phyloP scores from a whole-genome alignment of 169 alveolate species.

The Fabrea salina region DNA sequence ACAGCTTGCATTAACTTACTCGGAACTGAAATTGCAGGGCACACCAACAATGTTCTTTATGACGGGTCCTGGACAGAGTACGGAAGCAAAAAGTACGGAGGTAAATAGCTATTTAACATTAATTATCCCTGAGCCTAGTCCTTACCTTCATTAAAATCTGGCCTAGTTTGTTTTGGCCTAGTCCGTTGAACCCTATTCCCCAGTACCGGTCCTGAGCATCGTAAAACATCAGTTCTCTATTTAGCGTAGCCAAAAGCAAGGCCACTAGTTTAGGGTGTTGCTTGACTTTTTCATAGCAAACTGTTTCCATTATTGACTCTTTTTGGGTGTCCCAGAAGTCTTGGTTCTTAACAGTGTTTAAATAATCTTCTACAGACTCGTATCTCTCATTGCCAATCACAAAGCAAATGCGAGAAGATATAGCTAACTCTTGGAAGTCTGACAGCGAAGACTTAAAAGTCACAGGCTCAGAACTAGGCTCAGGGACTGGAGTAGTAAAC shows the following conservation, averaged over 20 bases:
- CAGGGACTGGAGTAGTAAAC: not conserved
- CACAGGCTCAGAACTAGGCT: not conserved
- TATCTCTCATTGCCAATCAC: not conserved
- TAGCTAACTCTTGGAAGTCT: constrained; percentile 1
- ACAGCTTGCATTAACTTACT: not conserved
- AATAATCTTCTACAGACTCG: not conserved
- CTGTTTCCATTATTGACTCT: not conserved
- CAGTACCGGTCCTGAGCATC: not conserved
- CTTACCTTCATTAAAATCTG: constrained; percentile 14
- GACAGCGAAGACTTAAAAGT: not conserved
- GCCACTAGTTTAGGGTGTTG: constrained; percentile 20
- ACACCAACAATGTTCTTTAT: not conserved
- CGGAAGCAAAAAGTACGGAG: not conserved
- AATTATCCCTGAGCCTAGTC: no score
- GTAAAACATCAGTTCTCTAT: not conserved
- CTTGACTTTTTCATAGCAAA: not conserved
- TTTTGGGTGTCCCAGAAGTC: not conserved
- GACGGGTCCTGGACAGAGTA: not conserved
- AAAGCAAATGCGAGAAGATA: not conserved
- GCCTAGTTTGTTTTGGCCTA: constrained; percentile 5
- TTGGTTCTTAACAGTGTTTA: not conserved
- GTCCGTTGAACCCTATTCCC: constrained; percentile 32
- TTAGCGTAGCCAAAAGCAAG: not conserved
- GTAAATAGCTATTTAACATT: not conserved
- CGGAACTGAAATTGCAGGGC: not conserved